A percentile compares a stretch with the other conserved stretches of the same genome.
Conservation (phyloP, 2,329 filamentous ascomycete species). For the Trichoderma breve region DNA sequence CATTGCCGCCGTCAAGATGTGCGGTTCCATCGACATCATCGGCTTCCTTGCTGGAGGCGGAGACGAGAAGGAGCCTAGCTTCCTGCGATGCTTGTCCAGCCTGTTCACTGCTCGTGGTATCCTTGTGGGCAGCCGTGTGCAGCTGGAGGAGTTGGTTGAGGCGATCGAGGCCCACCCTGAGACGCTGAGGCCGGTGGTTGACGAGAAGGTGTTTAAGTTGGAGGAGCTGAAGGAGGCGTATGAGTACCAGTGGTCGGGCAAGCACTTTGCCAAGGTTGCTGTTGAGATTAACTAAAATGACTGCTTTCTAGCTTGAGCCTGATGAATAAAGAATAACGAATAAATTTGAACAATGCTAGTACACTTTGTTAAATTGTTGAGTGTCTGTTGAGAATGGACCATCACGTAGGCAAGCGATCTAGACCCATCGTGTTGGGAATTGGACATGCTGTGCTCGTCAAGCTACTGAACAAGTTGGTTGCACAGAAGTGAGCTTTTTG, state of each 20-base stretch:
- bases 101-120: slow-evolving; percentile 46
- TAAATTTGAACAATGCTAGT: background rate
- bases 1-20: slow-evolving; percentile 44
- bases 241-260: slow-evolving; percentile 39
- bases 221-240: slow-evolving; percentile 46
- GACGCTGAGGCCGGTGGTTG: slow-evolving; percentile 44
- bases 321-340: background rate
- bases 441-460: background rate
- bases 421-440: background rate
- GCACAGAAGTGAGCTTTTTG: background rate
- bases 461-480: background rate
- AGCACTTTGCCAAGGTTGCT: slow-evolving; percentile 42
- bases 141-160: slow-evolving; percentile 52
- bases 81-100: slow-evolving; percentile 34
- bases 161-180: slow-evolving; percentile 48
- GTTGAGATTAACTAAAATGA: slow-evolving; percentile 29
- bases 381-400: background rate
- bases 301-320: background rate
- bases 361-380: background rate
- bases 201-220: slow-evolving; percentile 41
- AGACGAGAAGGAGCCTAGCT: slow-evolving; percentile 29
- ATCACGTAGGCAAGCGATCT: background rate
- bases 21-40: slow-evolving; percentile 45
- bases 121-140: slow-evolving; percentile 44
- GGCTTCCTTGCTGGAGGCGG: slow-evolving; percentile 36